These are phyloP conservation scores for Gossypium longicalyx DNA, from an alignment of 345 rosid species.

Conservation along the genomic window DNA sequence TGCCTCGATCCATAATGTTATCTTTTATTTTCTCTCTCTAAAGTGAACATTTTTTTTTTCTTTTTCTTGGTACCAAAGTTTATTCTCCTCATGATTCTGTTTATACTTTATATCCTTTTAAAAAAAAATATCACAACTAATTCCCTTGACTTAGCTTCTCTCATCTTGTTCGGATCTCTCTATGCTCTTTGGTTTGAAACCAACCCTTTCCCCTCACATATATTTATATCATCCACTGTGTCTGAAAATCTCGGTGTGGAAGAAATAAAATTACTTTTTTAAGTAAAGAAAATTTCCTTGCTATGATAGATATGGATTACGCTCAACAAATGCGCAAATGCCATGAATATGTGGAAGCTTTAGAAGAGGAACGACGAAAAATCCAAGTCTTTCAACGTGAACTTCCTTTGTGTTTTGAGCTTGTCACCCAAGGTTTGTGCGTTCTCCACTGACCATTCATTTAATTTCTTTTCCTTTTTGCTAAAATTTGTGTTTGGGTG, in stretches of 20 bases:
- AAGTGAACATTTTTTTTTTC: background rate
- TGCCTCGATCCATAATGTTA: background rate
- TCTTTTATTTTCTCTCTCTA: background rate
- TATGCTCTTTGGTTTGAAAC: constrained; percentile 26
- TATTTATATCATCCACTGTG: background rate
- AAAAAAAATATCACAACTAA: background rate
- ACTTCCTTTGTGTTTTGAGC: constrained; percentile 90
- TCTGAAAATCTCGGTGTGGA: background rate
- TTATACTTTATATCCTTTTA: constrained; percentile 65
- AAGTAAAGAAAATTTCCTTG: background rate
- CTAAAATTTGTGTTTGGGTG: background rate
- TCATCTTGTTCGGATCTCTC: constrained; percentile 36
- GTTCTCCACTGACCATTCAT: background rate
- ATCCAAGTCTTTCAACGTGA: constrained; percentile 89
- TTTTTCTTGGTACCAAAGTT: constrained; percentile 23
- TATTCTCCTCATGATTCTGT: constrained; percentile 62
- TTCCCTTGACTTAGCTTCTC: background rate
- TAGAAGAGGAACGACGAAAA: constrained; percentile 86
- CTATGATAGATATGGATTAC: constrained; percentile 33
- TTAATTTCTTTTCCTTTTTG: background rate
- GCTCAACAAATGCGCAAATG: constrained; percentile 50
- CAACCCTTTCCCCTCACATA: background rate
- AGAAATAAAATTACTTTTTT: background rate
- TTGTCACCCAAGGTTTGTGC: constrained; percentile 64
- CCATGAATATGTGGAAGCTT: constrained; percentile 57